These are phyloP conservation scores for Detonula confervacea DNA, from an alignment of 352 stramenopile species.

Conservation along the genomic window DNA sequence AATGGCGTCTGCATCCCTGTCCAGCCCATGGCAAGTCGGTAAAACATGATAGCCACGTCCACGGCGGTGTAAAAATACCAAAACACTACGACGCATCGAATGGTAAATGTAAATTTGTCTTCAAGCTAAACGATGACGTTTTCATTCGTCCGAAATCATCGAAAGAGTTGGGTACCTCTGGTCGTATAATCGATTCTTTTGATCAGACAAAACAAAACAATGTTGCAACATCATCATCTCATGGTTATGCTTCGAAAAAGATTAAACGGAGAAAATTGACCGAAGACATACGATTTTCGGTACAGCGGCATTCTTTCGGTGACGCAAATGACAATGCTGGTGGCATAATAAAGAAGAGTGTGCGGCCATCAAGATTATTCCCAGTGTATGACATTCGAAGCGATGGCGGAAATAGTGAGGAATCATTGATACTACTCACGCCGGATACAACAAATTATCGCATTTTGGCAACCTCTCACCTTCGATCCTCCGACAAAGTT, in stretches of 20 bases:
- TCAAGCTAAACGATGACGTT: conserved; percentile 25
- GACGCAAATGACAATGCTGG: conserved; percentile 5
- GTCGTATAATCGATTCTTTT: conserved; percentile 36
- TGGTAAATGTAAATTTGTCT: conserved; percentile 12
- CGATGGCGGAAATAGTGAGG: neutral
- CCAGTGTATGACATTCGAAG: conserved; percentile 39
- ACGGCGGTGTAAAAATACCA: neutral
- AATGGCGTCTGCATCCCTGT: too few relatives aligned
- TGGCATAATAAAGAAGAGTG: conserved; percentile 23
- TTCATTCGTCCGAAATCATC: conserved; percentile 62
- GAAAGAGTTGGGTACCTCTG: conserved; percentile 55
- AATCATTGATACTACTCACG: conserved; percentile 56
- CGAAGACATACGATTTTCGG: conserved; percentile 30
- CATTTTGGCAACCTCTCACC: conserved; percentile 55
- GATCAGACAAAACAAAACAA: neutral
- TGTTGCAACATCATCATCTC: too few relatives aligned
- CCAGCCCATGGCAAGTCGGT: too few relatives aligned
- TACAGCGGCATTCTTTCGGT: conserved; percentile 26
- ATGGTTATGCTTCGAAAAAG: neutral
- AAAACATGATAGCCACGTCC: too few relatives aligned
- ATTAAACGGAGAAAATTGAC: conserved; percentile 26
- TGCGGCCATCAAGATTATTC: conserved; percentile 42
- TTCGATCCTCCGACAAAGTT: conserved; percentile 57
- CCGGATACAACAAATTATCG: conserved; percentile 70
- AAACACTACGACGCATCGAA: neutral